Evolutionary conservation across 257 asterid species (phyloP).

Genomic region (Cruciata laevipes): DNA sequence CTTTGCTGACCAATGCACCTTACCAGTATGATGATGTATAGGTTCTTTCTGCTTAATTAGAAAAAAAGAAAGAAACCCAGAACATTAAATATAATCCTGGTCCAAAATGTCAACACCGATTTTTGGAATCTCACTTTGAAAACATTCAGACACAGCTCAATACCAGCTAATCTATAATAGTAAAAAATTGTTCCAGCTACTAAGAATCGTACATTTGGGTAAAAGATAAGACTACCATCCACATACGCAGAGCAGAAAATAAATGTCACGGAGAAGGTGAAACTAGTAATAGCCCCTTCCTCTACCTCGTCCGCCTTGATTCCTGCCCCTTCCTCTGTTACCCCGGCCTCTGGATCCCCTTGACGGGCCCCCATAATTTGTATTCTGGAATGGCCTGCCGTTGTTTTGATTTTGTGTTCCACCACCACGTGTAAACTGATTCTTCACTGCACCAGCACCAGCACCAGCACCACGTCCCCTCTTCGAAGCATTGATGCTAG

Average conservation of each 20-base stretch:
- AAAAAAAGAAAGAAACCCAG: no score
- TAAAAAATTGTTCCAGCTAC: neutral
- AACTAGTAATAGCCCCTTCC: constrained; percentile 44
- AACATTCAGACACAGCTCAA: neutral
- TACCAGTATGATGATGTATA: no score
- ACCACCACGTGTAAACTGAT: constrained; percentile 19
- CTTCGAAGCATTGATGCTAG: constrained; percentile 35
- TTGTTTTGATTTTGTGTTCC: neutral
- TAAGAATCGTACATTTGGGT: neutral
- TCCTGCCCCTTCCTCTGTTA: constrained; percentile 31
- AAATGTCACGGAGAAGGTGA: neutral
- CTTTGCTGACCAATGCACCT: no score
- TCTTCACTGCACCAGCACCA: constrained; percentile 43
- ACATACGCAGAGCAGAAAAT: neutral
- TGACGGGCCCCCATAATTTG: constrained; percentile 47
- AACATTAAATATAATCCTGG: no score
- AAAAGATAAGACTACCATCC: neutral
- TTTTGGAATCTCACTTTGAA: neutral
- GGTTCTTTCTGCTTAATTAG: no score
- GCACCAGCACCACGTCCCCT: constrained; percentile 61
- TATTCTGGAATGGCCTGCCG: constrained; percentile 34
- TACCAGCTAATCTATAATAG: neutral
- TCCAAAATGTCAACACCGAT: neutral
- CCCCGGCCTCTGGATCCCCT: constrained; percentile 44
- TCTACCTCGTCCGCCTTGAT: constrained; percentile 39